These are phyloP conservation scores for Beta macrorhiza DNA, from an alignment of 179 eudicot species.

Conservation along the genomic window DNA sequence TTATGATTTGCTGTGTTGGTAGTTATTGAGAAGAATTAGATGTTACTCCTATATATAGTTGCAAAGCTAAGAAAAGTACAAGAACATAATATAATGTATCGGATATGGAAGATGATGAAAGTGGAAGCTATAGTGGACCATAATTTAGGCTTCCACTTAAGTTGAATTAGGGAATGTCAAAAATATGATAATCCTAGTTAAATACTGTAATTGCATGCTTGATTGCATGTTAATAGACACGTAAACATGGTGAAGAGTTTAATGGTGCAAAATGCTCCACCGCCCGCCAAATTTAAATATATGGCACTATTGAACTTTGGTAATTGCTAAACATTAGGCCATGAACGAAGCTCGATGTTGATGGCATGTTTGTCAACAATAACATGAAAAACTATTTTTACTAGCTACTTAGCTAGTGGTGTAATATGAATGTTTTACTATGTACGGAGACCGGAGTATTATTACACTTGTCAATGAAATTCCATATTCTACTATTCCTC, in stretches of 20 bases:
- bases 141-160: conserved; percentile 18
- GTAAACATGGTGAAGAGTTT: conserved; percentile 15
- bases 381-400: not conserved
- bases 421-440: too few relatives aligned
- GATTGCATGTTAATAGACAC: conserved; percentile 29
- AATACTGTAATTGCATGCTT: conserved; percentile 20
- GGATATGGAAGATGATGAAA: conserved; percentile 10
- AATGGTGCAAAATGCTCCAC: conserved; percentile 21
- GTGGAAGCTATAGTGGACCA: conserved; percentile 29
- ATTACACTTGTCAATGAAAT: too few relatives aligned
- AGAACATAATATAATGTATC: not conserved
- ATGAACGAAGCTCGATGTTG: not conserved
- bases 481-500: too few relatives aligned
- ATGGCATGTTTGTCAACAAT: not conserved
- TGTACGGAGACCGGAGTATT: too few relatives aligned
- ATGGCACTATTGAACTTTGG: not conserved
- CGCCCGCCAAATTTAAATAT: not conserved
- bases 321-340: not conserved
- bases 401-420: too few relatives aligned
- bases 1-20: too few relatives aligned
- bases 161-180: conserved; percentile 19
- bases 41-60: conserved; percentile 12
- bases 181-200: conserved; percentile 24
- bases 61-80: not conserved
- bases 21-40: not conserved